phyloP scores from a whole-genome alignment of 345 rosid species.

The Eucalyptus polybractea region DNA sequence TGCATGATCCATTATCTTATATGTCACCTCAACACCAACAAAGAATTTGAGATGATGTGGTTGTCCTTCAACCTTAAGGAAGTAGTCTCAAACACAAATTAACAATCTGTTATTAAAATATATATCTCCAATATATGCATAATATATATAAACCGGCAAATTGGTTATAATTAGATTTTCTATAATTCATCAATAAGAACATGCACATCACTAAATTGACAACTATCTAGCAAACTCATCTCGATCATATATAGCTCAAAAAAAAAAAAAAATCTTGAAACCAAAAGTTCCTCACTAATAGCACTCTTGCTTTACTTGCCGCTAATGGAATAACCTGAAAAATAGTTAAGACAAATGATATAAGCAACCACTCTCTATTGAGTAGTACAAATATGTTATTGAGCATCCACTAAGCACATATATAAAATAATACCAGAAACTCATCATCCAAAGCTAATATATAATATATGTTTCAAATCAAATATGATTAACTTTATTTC shows the following conservation, averaged over 20 bases:
- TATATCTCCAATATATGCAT: too few species aligned
- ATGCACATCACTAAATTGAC: neutral
- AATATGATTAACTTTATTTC: too few species aligned
- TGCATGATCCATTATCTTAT: neutral
- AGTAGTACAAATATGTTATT: neutral
- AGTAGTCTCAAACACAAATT: too few species aligned
- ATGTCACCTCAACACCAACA: neutral
- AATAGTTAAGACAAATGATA: neutral
- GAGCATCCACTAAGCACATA: neutral
- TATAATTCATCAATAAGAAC: too few species aligned
- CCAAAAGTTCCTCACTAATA: too few species aligned
- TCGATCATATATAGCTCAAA: too few species aligned
- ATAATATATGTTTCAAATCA: too few species aligned
- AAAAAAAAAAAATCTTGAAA: too few species aligned
- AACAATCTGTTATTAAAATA: too few species aligned
- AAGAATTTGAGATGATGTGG: neutral
- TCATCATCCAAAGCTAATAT: neutral
- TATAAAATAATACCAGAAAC: neutral
- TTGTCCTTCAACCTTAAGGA: neutral
- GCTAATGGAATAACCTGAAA: neutral
- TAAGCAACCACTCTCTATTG: neutral
- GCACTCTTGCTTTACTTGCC: neutral
- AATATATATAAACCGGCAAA: too few species aligned
- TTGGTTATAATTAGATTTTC: too few species aligned
- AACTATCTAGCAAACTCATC: neutral